Base-by-base conservation (phyloP, 2,329 filamentous ascomycete species). In the Fusarium sp. region DNA sequence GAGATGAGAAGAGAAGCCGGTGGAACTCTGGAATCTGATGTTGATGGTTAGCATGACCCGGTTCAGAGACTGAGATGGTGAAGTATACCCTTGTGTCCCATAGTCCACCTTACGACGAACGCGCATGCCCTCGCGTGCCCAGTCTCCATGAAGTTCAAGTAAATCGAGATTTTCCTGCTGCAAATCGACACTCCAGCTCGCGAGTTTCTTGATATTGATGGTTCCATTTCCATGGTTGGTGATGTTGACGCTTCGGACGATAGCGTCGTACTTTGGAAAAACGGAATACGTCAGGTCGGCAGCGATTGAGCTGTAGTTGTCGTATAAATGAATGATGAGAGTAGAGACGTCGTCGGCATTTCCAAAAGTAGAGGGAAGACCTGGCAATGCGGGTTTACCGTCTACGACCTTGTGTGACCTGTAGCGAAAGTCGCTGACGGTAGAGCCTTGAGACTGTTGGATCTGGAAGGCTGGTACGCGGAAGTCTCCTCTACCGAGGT, bases 401-500 rank as follows among this genome's bases (percentile, higher is more conserved):
- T 78, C 63, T 1, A 81, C 62, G 3, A 88, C 72, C 12, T 82
- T 74, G 63, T 88, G 81, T 0, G 84, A 86, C 57, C 81, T 77
- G 67, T 89, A 89, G 24, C 77, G 76, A 58, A 89, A 82, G 9
- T 83, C 82, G 7, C 82, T 84, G 15, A 90, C 80, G 0, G 85
- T 87, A 59, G 85, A 80, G 25, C 86, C 87, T 15, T 80, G 80
- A 1, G 81, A 75, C 65, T 90, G 86, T 48, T 80, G 78, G 61
- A 90, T 85, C 28, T 84, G 82, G 11, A 89, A 79, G 0, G 87
- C 87, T 1, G 87, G 87, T 3, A 83, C 74, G 7, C 88, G 81
- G 58, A 88, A 86, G 70, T 90, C 88, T 24, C 86, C 86, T n/a
- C 86, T 81, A 1, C 87, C 87, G 5, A 86, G 75, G 53, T 90